phyloP scores from a whole-genome alignment of 129 eudicot genomes.

The Lonicera japonica region DNA sequence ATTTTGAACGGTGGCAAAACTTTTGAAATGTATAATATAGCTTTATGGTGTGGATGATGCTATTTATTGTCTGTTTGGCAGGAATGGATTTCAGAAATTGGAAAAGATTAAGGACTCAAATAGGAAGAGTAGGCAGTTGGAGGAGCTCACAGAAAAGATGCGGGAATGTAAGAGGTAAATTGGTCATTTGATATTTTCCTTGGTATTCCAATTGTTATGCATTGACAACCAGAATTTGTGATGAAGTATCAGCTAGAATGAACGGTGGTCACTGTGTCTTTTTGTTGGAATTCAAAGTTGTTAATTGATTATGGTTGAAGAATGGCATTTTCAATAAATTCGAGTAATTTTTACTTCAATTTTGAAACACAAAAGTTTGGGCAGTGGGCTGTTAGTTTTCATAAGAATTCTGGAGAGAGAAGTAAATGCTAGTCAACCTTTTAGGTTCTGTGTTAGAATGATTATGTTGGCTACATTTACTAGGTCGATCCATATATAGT shows the following conservation, averaged over 20 bases:
- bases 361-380: background rate
- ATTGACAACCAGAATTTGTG: background rate
- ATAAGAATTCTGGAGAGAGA: too few species aligned
- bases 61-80: conserved; percentile 16
- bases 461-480: too few species aligned
- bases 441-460: too few species aligned
- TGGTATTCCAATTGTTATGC: background rate
- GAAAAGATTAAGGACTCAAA: conserved; percentile 86
- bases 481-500: too few species aligned
- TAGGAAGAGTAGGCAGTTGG: conserved; percentile 93
- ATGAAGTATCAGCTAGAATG: background rate
- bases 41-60: background rate
- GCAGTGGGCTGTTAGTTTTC: too few species aligned
- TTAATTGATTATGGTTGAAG: background rate
- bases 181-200: background rate
- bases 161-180: conserved; percentile 91
- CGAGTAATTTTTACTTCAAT: background rate
- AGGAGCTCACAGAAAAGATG: conserved; percentile 94
- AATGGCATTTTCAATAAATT: background rate
- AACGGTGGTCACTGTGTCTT: background rate
- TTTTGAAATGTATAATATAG: background rate
- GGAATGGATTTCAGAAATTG: conserved; percentile 94
- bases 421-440: too few species aligned
- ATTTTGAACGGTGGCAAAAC: background rate
- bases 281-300: background rate